These are phyloP conservation scores for Tilletia caries DNA, from an alignment of 1,284 basidiomycete genomes.

Conservation along the genomic window DNA sequence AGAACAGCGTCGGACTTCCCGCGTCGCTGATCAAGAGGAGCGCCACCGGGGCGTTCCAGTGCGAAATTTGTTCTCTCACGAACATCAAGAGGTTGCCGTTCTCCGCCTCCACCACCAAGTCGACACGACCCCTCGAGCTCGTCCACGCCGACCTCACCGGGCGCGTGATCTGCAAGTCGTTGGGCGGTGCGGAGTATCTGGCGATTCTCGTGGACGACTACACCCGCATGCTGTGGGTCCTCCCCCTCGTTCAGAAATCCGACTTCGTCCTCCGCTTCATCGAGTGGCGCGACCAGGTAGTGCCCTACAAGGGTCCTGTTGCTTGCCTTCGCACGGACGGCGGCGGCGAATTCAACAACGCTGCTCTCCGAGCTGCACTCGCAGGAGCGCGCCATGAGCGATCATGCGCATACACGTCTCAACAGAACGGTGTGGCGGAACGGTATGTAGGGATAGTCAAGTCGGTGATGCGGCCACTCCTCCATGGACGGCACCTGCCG, in stretches of 20 bases:
- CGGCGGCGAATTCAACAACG: background rate
- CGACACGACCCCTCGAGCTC: background rate
- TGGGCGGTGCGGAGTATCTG: background rate
- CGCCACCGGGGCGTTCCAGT: background rate
- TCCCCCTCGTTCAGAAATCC: background rate
- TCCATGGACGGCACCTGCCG: background rate
- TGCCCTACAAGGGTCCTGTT: background rate
- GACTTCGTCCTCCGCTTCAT: background rate
- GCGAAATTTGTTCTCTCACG: background rate
- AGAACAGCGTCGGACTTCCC: background rate
- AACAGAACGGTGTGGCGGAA: conserved; percentile 13
- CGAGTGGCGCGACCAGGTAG: background rate
- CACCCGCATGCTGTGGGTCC: background rate
- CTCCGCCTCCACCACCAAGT: background rate
- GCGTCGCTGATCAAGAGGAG: background rate
- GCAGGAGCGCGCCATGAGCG: background rate
- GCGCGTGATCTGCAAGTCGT: background rate
- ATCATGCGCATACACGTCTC: background rate
- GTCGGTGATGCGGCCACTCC: background rate
- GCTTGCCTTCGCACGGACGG: background rate
- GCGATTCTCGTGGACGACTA: background rate
- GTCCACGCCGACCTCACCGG: background rate
- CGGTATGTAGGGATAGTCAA: background rate
- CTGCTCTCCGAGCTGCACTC: background rate
- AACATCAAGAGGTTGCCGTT: background rate